Evolutionary conservation across 495 filamentous ascomycete genomes (phyloP).

Genomic region (Neurospora tetrasperma): DNA sequence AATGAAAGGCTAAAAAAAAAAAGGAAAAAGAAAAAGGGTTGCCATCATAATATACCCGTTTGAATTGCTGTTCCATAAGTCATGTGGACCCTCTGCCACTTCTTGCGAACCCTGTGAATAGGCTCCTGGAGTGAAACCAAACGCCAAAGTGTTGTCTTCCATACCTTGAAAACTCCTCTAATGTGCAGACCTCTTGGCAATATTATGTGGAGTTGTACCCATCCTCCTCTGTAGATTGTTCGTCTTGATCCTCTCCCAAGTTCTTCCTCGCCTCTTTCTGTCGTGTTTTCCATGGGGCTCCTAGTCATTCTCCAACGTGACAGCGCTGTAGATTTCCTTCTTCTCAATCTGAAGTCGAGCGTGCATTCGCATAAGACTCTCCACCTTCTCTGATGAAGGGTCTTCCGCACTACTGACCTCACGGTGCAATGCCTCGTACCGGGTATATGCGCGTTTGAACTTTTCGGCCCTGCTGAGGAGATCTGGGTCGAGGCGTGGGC

Average conservation of each 20-base stretch:
- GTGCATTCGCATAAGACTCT: slow-evolving; percentile 51
- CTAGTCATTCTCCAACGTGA: neutral
- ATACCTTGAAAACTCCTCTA: neutral
- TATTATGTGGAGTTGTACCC: neutral
- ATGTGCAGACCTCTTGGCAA: neutral
- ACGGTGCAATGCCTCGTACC: slow-evolving; percentile 52
- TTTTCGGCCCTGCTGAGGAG: slow-evolving; percentile 43
- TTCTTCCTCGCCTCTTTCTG: neutral
- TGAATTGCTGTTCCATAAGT: neutral
- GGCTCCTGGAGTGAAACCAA: neutral
- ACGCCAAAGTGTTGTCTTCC: neutral
- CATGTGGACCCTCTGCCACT: neutral
- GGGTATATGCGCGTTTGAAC: slow-evolving; percentile 53
- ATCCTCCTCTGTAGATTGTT: neutral
- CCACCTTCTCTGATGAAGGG: slow-evolving; percentile 46
- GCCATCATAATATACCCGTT: neutral
- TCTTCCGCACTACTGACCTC: slow-evolving; percentile 42
- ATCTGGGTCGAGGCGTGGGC: slow-evolving; percentile 26
- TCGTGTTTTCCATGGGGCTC: neutral
- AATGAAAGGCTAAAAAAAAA: neutral
- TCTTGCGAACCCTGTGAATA: neutral
- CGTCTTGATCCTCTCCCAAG: neutral
- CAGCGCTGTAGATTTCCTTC: slow-evolving; percentile 49
- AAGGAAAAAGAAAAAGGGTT: neutral
- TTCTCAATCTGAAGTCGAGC: slow-evolving; percentile 52